A percentile compares a stretch with the other conserved stretches of the same genome.
Conservation (phyloP, 257 asterid genomes). For the Solanum appendiculatum region DNA sequence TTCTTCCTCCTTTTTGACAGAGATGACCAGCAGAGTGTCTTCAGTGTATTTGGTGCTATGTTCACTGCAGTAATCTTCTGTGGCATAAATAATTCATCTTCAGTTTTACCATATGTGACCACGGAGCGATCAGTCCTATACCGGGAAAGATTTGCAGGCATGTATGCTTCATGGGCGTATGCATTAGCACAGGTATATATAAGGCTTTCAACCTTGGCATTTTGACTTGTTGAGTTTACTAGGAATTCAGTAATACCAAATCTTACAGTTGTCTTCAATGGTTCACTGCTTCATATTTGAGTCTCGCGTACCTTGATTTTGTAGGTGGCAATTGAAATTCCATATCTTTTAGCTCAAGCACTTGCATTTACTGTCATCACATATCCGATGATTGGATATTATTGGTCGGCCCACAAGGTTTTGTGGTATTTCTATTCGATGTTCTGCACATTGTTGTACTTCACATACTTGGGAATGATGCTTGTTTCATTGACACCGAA, state of each 20-base stretch:
- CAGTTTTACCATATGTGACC: slow-evolving; percentile 32
- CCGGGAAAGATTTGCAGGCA: slow-evolving; percentile 40
- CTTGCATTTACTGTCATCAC: slow-evolving; percentile 21
- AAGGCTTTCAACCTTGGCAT: neutral
- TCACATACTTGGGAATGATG: slow-evolving; percentile 42
- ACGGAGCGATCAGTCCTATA: slow-evolving; percentile 33
- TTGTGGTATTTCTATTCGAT: slow-evolving; percentile 32
- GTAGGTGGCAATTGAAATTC: slow-evolving; percentile 41
- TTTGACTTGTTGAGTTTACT: neutral
- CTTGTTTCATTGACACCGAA: slow-evolving; percentile 36
- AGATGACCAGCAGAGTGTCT: slow-evolving; percentile 34
- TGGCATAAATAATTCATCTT: slow-evolving; percentile 32
- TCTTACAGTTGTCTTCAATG: neutral
- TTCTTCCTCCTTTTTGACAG: slow-evolving; percentile 8
- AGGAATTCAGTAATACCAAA: neutral
- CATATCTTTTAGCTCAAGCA: slow-evolving; percentile 32
- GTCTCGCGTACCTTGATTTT: neutral
- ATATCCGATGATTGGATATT: slow-evolving; percentile 45
- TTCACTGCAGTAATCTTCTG: slow-evolving; percentile 26
- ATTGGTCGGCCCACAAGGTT: slow-evolving; percentile 27
- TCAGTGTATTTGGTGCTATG: slow-evolving; percentile 35
- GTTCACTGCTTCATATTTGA: neutral
- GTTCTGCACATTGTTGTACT: slow-evolving; percentile 32
- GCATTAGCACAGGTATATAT: slow-evolving; percentile 38
- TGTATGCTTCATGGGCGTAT: slow-evolving; percentile 41